These are phyloP conservation scores for Fagopyrum esculentum DNA, from an alignment of 148 eudicot species.

Conservation along the genomic window DNA sequence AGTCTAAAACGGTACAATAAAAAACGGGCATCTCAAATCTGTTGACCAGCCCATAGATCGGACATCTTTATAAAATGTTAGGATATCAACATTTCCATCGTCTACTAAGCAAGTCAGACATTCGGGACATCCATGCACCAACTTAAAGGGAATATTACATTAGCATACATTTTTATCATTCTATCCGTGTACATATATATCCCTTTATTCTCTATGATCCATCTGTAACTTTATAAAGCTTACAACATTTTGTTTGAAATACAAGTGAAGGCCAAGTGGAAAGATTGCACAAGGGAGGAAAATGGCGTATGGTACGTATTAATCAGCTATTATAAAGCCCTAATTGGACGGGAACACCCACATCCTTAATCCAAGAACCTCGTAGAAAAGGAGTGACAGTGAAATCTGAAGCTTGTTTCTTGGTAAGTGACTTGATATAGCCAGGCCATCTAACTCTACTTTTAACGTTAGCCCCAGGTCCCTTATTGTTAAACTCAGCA, in stretches of 20 bases:
- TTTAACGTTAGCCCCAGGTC: conserved; percentile 39
- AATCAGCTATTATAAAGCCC: conserved; percentile 11
- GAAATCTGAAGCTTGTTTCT: conserved; percentile 41
- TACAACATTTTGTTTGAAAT: not conserved
- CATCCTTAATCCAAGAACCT: conserved; percentile 32
- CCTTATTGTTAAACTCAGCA: conserved; percentile 56
- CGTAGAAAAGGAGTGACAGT: conserved; percentile 54
- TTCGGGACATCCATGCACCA: no score
- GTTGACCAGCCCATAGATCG: no score
- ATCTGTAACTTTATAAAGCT: no score
- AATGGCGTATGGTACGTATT: not conserved
- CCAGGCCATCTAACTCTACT: conserved; percentile 71
- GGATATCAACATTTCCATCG: no score
- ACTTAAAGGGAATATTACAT: no score
- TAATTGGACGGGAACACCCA: conserved; percentile 19
- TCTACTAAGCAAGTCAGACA: no score
- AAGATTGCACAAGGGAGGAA: not conserved
- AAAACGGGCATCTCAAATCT: no score
- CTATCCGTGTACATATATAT: no score
- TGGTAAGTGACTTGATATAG: conserved; percentile 32
- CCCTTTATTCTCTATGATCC: no score
- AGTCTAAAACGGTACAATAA: no score
- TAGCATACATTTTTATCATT: no score
- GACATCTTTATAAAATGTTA: no score
- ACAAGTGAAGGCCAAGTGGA: not conserved